Evolutionary conservation across 2,329 filamentous ascomycete species (phyloP).

Genomic region (Didymella segeticola): DNA sequence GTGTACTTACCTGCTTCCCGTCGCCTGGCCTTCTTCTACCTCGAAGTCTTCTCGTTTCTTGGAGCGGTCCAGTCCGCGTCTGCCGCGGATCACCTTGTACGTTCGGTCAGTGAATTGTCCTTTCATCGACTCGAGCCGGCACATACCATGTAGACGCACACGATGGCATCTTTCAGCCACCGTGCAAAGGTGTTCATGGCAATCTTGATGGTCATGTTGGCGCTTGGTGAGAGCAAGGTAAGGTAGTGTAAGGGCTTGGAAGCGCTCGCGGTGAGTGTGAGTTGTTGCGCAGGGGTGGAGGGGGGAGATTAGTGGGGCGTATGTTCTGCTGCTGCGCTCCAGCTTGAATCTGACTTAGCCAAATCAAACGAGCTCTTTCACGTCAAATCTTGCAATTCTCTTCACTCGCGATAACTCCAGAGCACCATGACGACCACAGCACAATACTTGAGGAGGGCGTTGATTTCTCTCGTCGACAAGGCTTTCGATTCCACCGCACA

Average conservation of each 20-base stretch:
- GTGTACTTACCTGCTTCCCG: too few relatives aligned
- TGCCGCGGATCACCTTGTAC: not conserved
- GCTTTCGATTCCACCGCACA: not conserved
- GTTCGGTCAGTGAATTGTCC: not conserved
- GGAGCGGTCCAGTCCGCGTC: not conserved
- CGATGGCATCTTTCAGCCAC: not conserved
- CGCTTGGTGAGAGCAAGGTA: not conserved
- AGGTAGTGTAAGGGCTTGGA: not conserved
- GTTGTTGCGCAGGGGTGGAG: not conserved
- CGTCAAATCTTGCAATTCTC: not conserved
- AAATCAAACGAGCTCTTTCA: not conserved
- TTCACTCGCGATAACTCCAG: not conserved
- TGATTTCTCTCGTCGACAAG: not conserved
- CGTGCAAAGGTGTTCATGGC: not conserved
- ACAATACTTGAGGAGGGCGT: not conserved
- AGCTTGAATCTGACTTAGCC: not conserved
- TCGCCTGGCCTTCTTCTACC: not conserved
- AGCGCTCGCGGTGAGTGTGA: not conserved
- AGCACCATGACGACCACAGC: not conserved
- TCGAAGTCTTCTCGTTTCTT: too few relatives aligned
- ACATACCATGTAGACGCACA: not conserved
- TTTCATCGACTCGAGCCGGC: too few relatives aligned
- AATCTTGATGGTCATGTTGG: not conserved
- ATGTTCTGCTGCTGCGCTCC: not conserved
- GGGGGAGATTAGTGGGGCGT: not conserved